Evolutionary conservation across 805 yeast species (phyloP).

Genomic region (Saccharomycopsis sp.): DNA sequence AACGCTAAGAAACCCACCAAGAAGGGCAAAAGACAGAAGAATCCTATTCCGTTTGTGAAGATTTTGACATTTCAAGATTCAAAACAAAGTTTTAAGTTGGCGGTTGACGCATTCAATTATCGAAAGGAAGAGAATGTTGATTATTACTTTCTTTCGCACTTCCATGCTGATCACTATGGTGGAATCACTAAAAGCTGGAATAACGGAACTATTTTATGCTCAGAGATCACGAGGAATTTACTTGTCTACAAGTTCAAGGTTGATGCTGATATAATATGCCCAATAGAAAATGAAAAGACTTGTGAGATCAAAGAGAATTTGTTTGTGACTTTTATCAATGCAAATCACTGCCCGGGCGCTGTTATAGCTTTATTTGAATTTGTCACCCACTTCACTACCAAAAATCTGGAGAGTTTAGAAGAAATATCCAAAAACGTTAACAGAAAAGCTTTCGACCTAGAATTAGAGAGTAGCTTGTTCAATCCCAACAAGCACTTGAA

Average conservation of each 20-base stretch:
- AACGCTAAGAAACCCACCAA: not conserved
- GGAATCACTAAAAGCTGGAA: slow-evolving; percentile 77
- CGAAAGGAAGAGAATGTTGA: slow-evolving; percentile 27
- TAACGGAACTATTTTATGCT: slow-evolving; percentile 62
- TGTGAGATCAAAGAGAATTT: slow-evolving; percentile 32
- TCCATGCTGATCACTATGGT: slow-evolving; percentile 90
- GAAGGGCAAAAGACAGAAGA: slow-evolving; percentile 5
- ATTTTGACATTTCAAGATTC: slow-evolving; percentile 15
- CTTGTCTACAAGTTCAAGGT: slow-evolving; percentile 47
- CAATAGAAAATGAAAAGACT: slow-evolving; percentile 35
- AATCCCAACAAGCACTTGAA: not conserved
- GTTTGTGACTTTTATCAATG: slow-evolving; percentile 60
- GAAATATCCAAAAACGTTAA: not conserved
- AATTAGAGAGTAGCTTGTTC: not conserved
- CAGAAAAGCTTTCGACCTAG: too few species aligned
- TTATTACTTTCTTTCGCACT: slow-evolving; percentile 66
- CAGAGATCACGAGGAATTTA: slow-evolving; percentile 57
- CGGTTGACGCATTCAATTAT: slow-evolving; percentile 20
- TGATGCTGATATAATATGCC: slow-evolving; percentile 33
- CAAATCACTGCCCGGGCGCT: slow-evolving; percentile 97
- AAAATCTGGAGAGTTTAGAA: not conserved
- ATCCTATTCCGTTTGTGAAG: slow-evolving; percentile 19
- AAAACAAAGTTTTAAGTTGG: too few species aligned
- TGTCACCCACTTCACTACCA: slow-evolving; percentile 7
- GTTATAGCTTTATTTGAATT: slow-evolving; percentile 58